phyloP scores from a whole-genome alignment of 139 green algal species.

The Edaphochlamys debaryana region DNA sequence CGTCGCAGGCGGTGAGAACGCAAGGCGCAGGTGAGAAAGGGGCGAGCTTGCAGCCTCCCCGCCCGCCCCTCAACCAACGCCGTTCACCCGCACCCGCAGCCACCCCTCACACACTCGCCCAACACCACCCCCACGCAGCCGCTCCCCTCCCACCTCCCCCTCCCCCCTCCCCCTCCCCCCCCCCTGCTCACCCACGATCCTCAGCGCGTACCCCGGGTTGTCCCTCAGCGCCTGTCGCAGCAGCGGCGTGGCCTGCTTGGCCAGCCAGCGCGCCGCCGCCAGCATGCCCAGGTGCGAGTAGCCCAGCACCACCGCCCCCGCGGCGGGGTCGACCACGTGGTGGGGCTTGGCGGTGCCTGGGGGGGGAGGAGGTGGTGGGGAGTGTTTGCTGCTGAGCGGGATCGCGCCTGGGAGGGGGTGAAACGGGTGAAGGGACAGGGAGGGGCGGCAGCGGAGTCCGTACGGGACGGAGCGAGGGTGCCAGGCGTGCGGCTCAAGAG shows the following conservation, averaged over 20 bases:
- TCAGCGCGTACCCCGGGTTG: slow-evolving; percentile 64
- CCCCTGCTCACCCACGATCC: slow-evolving; percentile 57
- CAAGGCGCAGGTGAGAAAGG: too few relatives aligned
- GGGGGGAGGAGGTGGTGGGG: background rate
- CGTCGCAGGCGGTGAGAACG: background rate
- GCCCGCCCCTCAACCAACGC: too few relatives aligned
- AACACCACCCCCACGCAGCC: background rate
- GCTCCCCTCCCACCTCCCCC: background rate
- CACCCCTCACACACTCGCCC: background rate
- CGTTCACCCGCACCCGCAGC: too few relatives aligned
- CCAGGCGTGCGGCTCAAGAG: too few relatives aligned
- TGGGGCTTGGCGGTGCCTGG: slow-evolving; percentile 84
- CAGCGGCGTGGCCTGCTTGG: slow-evolving; percentile 40
- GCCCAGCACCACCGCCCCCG: slow-evolving; percentile 76
- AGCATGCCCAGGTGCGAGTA: slow-evolving; percentile 94
- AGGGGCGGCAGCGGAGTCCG: too few relatives aligned
- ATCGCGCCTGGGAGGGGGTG: slow-evolving; percentile 41
- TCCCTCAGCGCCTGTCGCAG: slow-evolving; percentile 65
- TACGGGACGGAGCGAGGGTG: too few relatives aligned
- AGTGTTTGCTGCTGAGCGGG: background rate
- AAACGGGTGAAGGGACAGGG: background rate
- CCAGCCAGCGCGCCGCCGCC: slow-evolving; percentile 85
- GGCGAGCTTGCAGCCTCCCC: too few relatives aligned
- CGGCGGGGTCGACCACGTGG: slow-evolving; percentile 70
- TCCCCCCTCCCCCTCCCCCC: background rate